phyloP scores from a whole-genome alignment of 495 filamentous ascomycete genomes.

The Letharia columbiana region DNA sequence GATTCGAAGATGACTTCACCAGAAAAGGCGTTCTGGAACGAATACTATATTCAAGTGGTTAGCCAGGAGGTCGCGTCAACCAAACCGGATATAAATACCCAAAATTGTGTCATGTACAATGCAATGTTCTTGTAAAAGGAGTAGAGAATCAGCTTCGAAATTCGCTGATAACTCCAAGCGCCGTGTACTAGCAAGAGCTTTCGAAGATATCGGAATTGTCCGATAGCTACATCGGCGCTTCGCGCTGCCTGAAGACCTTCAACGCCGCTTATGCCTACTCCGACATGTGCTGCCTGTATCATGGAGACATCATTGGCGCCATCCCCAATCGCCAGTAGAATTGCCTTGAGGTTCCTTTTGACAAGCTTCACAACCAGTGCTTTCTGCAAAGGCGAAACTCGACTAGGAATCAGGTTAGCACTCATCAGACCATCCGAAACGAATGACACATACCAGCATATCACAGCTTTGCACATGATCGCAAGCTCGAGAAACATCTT shows the following conservation, averaged over 20 bases:
- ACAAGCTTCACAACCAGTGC: conserved; percentile 97
- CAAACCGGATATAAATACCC: conserved; percentile 50
- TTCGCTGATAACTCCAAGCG: conserved; percentile 94
- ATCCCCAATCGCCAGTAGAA: conserved; percentile 92
- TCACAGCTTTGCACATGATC: conserved; percentile 93
- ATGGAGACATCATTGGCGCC: conserved; percentile 98
- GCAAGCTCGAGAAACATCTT: conserved; percentile 90
- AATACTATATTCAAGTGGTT: conserved; percentile 53
- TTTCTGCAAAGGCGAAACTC: conserved; percentile 98
- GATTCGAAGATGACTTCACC: conserved; percentile 98
- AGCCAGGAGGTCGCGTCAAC: conserved; percentile 23
- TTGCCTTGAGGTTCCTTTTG: conserved; percentile 86
- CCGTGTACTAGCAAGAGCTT: conserved; percentile 95
- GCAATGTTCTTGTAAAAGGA: conserved; percentile 99
- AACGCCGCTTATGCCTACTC: conserved; percentile 93
- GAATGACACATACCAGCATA: conserved; percentile 64
- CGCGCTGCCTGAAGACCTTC: conserved; percentile 98
- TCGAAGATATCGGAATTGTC: conserved; percentile 89
- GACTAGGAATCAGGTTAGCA: conserved; percentile 38
- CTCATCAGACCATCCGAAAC: background rate
- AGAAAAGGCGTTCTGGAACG: conserved; percentile 97
- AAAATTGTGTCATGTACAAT: conserved; percentile 98
- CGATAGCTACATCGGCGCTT: conserved; percentile 93
- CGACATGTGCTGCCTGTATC: conserved; percentile 99
- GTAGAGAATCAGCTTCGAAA: conserved; percentile 93